Percentiles rank a stretch among this genome's conserved stretches.
Conservation (phyloP, 2,329 filamentous ascomycete species). For the Alternaria arborescens region DNA sequence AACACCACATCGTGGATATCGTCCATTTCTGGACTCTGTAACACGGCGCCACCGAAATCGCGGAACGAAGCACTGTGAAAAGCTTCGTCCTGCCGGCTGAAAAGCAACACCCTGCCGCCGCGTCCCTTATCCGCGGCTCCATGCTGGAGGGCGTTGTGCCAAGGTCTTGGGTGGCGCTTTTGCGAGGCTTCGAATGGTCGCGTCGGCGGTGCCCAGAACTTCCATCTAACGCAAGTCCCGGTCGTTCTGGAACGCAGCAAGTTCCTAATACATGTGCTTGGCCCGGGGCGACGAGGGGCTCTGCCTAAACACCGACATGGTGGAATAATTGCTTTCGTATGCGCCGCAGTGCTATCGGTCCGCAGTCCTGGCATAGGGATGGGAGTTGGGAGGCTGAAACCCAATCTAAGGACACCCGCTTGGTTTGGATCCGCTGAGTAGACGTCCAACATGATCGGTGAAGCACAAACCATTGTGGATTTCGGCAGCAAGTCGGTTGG, state of each 20-base stretch:
- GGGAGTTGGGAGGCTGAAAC: slow-evolving; percentile 29
- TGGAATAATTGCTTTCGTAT: slow-evolving; percentile 20
- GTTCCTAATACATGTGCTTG: slow-evolving; percentile 46
- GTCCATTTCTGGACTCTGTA: not conserved
- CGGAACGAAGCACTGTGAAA: slow-evolving; percentile 25
- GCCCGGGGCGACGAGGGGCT: slow-evolving; percentile 34
- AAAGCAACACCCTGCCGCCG: slow-evolving; percentile 26
- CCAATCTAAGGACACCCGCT: slow-evolving; percentile 11
- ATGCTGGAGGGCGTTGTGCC: slow-evolving; percentile 37
- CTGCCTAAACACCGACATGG: slow-evolving; percentile 23
- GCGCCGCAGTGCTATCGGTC: slow-evolving; percentile 26
- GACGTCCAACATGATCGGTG: slow-evolving; percentile 6
- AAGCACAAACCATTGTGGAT: slow-evolving; percentile 3
- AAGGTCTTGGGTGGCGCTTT: slow-evolving; percentile 51
- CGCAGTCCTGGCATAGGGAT: slow-evolving; percentile 5
- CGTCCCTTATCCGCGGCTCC: slow-evolving; percentile 33
- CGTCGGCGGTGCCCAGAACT: slow-evolving; percentile 36
- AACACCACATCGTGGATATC: slow-evolving; percentile 1
- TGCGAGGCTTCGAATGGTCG: slow-evolving; percentile 33
- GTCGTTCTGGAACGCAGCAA: slow-evolving; percentile 45
- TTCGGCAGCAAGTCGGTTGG: not conserved
- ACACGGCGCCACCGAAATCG: not conserved
- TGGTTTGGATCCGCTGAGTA: slow-evolving; percentile 5
- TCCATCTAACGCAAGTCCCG: slow-evolving; percentile 33
- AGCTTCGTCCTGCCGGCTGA: slow-evolving; percentile 36